Conservation (phyloP, 129 eudicot genomes). For the Escallonia rubra region DNA sequence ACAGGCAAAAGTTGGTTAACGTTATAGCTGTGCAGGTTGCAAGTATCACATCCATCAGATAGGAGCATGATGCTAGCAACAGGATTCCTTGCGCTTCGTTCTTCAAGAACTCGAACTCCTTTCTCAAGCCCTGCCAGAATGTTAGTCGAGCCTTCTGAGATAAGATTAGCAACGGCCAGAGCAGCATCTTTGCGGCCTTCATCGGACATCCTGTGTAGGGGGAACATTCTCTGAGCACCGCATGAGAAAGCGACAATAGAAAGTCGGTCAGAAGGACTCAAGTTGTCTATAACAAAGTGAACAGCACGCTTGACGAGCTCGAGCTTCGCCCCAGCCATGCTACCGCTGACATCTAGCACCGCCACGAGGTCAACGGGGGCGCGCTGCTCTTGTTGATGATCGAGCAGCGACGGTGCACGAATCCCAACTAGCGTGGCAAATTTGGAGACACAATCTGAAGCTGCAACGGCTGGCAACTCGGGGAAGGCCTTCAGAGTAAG, state of each 20-base stretch:
- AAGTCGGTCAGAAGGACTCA: constrained; percentile 13
- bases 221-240: constrained; percentile 13
- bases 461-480: constrained; percentile 11
- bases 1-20: constrained; percentile 8
- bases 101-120: constrained; percentile 12
- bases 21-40: not conserved
- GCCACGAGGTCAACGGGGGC: constrained; percentile 23
- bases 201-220: constrained; percentile 19
- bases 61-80: constrained; percentile 16
- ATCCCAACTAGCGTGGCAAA: constrained; percentile 1
- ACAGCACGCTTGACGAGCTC: constrained; percentile 20
- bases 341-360: constrained; percentile 22
- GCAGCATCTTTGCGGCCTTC: constrained; percentile 2
- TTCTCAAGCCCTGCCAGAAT: constrained; percentile 18
- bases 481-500: constrained; percentile 9
- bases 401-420: too few species aligned
- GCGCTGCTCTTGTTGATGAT: constrained; percentile 3
- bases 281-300: constrained; percentile 20
- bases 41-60: constrained; percentile 27
- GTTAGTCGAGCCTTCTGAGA: constrained; percentile 19
- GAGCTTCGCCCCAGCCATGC: constrained; percentile 30
- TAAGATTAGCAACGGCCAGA: constrained; percentile 7
- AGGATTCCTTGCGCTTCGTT: constrained; percentile 16
- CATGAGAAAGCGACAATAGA: constrained; percentile 15
- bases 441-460: not conserved